A percentile compares a stretch with the other conserved stretches of the same genome.
These are phyloP conservation scores for Neopestalotiopsis sp. DNA, from an alignment of 2,329 filamentous ascomycete genomes.

Conservation along the genomic window DNA sequence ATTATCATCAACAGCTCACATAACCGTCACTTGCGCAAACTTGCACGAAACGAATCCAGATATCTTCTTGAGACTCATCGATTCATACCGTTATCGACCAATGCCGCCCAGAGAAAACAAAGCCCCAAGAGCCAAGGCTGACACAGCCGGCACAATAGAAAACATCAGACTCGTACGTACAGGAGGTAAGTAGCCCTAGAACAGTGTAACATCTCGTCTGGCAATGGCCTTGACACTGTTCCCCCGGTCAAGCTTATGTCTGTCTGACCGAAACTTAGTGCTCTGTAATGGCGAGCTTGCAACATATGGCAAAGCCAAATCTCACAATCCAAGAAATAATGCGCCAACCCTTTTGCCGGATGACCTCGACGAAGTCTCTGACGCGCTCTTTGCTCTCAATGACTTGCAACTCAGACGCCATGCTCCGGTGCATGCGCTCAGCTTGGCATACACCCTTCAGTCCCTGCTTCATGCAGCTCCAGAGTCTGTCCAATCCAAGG, in stretches of 20 bases:
- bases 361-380: constrained; percentile 2
- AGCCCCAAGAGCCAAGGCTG: constrained; percentile 6
- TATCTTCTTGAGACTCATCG: no score
- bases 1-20: no score
- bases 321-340: constrained; percentile 8
- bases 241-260: no score
- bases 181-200: not conserved
- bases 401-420: constrained; percentile 1
- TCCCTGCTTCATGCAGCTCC: not conserved
- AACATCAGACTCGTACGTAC: constrained; percentile 9
- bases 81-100: not conserved
- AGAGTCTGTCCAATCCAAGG: not conserved
- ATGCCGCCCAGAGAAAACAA: constrained; percentile 1
- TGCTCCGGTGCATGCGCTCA: not conserved
- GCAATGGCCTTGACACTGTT: no score
- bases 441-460: not conserved
- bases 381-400: constrained; percentile 2
- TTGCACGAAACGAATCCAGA: no score
- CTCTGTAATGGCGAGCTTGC: constrained; percentile 13
- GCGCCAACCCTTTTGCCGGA: constrained; percentile 1
- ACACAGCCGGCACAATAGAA: constrained; percentile 3
- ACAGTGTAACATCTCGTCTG: not conserved
- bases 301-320: constrained; percentile 4
- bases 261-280: not conserved
- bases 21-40: no score